Percentiles rank a stretch among this genome's conserved stretches.
Conservation (phyloP, 129 eudicot species). For the Logfia minima region DNA sequence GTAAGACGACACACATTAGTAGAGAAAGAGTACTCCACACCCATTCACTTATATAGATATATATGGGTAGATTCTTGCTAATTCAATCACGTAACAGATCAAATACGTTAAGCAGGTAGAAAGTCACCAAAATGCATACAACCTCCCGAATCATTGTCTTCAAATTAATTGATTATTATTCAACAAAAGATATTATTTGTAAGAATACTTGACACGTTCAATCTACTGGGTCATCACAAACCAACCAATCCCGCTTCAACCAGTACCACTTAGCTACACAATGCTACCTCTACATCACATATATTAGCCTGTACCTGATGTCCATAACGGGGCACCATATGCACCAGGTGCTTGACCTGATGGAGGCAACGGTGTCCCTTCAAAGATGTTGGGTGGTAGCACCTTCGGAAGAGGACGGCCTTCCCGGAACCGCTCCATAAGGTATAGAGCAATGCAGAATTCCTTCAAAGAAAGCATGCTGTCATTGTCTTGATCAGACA, state of each 20-base stretch:
- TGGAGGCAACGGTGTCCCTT: constrained; percentile 51
- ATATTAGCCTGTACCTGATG: constrained; percentile 40
- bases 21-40: not conserved
- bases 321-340: constrained; percentile 36
- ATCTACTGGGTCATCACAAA: too few relatives aligned
- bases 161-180: too few relatives aligned
- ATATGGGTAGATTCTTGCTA: not conserved
- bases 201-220: too few relatives aligned
- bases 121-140: not conserved
- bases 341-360: constrained; percentile 33
- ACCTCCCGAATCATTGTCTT: not conserved
- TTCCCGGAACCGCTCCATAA: constrained; percentile 85
- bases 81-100: not conserved
- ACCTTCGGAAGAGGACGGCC: constrained; percentile 75
- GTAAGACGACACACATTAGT: not conserved
- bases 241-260: too few relatives aligned
- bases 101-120: not conserved
- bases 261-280: too few relatives aligned
- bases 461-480: constrained; percentile 91
- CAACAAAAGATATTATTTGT: not conserved
- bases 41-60: not conserved
- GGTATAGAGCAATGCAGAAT: constrained; percentile 85
- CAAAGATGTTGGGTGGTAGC: constrained; percentile 58
- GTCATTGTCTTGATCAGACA: constrained; percentile 92
- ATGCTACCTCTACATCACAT: not conserved